Conservation (phyloP, 169 alveolate species). For the Cardiosporidium cionae region DNA sequence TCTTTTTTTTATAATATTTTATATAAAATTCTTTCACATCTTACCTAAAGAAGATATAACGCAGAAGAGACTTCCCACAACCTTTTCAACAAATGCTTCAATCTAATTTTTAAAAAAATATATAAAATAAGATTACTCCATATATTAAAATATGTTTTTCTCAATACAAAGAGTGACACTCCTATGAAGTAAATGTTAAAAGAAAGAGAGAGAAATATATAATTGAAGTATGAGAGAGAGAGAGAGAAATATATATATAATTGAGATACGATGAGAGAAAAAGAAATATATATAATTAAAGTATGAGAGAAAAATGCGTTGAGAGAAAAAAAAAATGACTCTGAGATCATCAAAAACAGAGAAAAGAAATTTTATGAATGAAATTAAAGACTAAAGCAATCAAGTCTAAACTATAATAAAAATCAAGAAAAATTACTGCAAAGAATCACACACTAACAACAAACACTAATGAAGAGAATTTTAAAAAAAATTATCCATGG, state of each 20-base stretch:
- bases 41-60: constrained; percentile 14
- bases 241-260: background rate
- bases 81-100: background rate
- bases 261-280: no score
- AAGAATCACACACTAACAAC: no score
- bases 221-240: background rate
- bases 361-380: no score
- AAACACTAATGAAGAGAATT: background rate
- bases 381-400: no score
- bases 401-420: no score
- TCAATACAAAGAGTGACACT: background rate
- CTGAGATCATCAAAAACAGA: no score
- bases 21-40: no score
- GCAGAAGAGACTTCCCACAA: constrained; percentile 5
- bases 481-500: background rate
- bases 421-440: no score
- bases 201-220: background rate
- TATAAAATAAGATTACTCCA: background rate
- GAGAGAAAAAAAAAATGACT: no score
- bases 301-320: no score
- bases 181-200: background rate
- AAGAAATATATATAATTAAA: no score
- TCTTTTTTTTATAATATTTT: no score
- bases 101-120: background rate
- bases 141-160: background rate